A percentile compares a stretch with the other conserved stretches of the same genome.
These are phyloP conservation scores for Tetragonia tetragonoides DNA, from an alignment of 148 eudicot genomes.

Conservation along the genomic window DNA sequence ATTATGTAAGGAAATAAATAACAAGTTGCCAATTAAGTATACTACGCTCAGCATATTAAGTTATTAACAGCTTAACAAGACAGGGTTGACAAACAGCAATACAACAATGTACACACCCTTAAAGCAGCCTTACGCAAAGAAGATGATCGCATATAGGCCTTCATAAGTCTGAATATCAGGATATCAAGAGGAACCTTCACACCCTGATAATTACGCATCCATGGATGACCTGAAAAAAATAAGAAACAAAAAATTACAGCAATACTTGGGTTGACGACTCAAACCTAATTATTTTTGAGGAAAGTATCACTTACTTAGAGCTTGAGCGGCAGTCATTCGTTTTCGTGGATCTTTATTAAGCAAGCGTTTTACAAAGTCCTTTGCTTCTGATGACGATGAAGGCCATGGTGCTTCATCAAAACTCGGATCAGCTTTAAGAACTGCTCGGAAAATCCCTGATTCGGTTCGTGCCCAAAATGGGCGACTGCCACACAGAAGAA, in stretches of 20 bases:
- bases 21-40: not conserved
- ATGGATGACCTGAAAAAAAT: conserved; percentile 49
- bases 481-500: conserved; percentile 64
- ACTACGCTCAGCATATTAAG: not conserved
- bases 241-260: not conserved
- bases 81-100: conserved; percentile 13
- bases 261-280: not conserved
- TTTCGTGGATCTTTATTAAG: conserved; percentile 52
- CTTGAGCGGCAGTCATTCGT: conserved; percentile 66
- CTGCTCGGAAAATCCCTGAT: conserved; percentile 61
- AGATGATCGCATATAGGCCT: conserved; percentile 61
- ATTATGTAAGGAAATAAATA: not conserved
- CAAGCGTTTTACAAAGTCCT: conserved; percentile 54
- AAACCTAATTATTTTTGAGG: not conserved
- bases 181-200: conserved; percentile 51
- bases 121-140: conserved; percentile 72
- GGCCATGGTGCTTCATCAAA: conserved; percentile 66
- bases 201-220: conserved; percentile 41
- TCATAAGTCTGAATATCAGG: conserved; percentile 51
- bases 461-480: conserved; percentile 76
- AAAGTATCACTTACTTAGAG: conserved; percentile 43
- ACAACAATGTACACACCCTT: conserved; percentile 48
- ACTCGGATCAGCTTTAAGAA: conserved; percentile 56
- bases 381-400: conserved; percentile 47
- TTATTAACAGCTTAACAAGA: not conserved